Evolutionary conservation across 345 rosid genomes (phyloP), one percentile per base, ranked within the genome.

Genomic region (Citropsis articulata): DNA sequence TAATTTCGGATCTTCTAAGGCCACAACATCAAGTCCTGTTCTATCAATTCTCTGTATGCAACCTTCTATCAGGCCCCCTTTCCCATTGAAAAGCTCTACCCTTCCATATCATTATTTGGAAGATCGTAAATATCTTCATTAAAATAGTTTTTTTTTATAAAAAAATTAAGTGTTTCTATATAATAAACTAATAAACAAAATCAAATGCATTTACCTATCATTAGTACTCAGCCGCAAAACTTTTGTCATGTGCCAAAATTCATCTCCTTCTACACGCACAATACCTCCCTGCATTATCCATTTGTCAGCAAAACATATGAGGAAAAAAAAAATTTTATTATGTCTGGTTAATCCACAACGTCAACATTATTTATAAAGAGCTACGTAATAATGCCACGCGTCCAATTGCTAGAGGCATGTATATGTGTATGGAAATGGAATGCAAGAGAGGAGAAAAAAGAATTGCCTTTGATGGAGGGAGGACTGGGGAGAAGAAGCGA

Each of bases 51-150:
- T 81, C 71, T 88, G 86, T 78, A 96, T 91, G 83, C 80, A 86
- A 5, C 97, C 97, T 80, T 85, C 86, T 35, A 92, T 83, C 45
- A 93, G 78, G 76, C 90, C 89, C 71, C 99, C 98, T 81, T 90
- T 96, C 66, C 99, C 98, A 84, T 93, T 88, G 82, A 96, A 96
- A 81, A 96, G 97, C 89, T 90, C 94, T 87, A 92, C 86, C 94
- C 96, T 93, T 89, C 81, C 84, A 86, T 70, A 40, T 31, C 78
- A 84, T 53, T 3, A 73, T 59, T 56, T 3, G 60, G 24, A 78
- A 76, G 56, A 36, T 25, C 7, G 22, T 35, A 81, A 66, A 73
- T 2, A 59, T 30, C 56, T 22, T 74, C 48, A 63, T 21, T 16
- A 55, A 2, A 4, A 59, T 28, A 30, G 31, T 13, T 21, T n/a